Conservation (phyloP, 148 eudicot species). For the Amaranthus cruentus region DNA sequence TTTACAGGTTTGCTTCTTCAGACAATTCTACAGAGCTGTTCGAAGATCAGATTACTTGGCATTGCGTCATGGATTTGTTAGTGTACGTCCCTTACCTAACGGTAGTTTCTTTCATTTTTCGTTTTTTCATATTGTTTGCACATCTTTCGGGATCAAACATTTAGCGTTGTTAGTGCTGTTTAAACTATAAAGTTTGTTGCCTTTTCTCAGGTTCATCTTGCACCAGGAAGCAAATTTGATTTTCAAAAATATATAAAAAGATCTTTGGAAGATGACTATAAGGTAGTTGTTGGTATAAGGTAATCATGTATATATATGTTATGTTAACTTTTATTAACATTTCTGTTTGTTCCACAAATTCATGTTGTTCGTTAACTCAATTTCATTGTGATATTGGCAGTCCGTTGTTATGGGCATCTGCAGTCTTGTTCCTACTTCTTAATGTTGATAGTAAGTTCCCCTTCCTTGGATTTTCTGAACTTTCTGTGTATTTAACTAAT, state of each 20-base stretch:
- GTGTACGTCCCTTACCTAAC: constrained; percentile 31
- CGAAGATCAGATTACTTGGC: constrained; percentile 67
- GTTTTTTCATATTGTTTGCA: too few species aligned
- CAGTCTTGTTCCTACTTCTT: constrained; percentile 65
- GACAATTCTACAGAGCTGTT: constrained; percentile 73
- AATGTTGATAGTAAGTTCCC: constrained; percentile 58
- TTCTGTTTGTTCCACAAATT: neutral
- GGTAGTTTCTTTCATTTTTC: neutral
- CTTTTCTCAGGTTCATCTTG: constrained; percentile 67
- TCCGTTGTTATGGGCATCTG: constrained; percentile 78
- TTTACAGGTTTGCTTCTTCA: constrained; percentile 71
- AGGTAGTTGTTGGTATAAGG: constrained; percentile 94
- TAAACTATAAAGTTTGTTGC: neutral
- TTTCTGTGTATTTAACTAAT: neutral
- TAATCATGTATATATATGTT: constrained; percentile 9
- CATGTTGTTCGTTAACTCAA: neutral
- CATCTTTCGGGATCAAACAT: neutral
- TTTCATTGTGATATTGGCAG: constrained; percentile 34
- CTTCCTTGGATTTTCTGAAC: neutral
- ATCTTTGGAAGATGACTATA: constrained; percentile 95
- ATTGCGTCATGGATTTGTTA: constrained; percentile 71
- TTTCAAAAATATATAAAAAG: constrained; percentile 95
- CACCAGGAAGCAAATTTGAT: constrained; percentile 87
- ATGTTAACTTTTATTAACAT: neutral
- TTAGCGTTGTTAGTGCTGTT: neutral